Conservation (phyloP, 768 basidiomycete species). For the Auricularia heimuer region DNA sequence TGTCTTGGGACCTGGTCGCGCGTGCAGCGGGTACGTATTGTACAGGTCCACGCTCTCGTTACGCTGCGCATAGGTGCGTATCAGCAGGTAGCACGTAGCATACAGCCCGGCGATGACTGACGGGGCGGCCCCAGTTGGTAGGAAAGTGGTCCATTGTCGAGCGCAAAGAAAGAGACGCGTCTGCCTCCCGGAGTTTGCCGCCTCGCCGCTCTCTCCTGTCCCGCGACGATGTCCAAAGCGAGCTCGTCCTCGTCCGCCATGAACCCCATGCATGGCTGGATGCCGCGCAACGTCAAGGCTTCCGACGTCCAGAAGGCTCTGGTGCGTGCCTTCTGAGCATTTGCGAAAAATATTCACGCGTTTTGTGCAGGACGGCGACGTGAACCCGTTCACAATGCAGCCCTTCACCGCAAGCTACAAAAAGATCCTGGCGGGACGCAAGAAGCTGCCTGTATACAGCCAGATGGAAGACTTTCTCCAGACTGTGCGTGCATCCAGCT, state of each 20-base stretch:
- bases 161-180: slow-evolving; percentile 1
- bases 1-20: slow-evolving; percentile 35
- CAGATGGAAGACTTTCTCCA: slow-evolving; percentile 91
- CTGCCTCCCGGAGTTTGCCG: background rate
- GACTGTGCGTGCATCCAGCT: slow-evolving; percentile 48
- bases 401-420: slow-evolving; percentile 72
- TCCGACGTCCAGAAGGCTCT: slow-evolving; percentile 58
- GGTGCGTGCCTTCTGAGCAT: slow-evolving; percentile 34
- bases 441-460: slow-evolving; percentile 81
- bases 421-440: slow-evolving; percentile 77
- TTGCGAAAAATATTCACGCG: slow-evolving; percentile 1
- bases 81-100: background rate
- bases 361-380: slow-evolving; percentile 50
- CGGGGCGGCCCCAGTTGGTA: slow-evolving; percentile 74
- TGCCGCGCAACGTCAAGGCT: slow-evolving; percentile 58
- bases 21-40: slow-evolving; percentile 66
- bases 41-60: slow-evolving; percentile 69
- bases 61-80: slow-evolving; percentile 33
- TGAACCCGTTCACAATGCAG: slow-evolving; percentile 82
- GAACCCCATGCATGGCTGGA: slow-evolving; percentile 64
- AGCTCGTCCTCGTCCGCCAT: slow-evolving; percentile 9
- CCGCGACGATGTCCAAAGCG: background rate
- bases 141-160: slow-evolving; percentile 70
- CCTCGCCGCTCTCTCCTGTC: background rate
- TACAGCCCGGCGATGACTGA: slow-evolving; percentile 25